These are phyloP conservation scores for Tremellales sp. DNA, from an alignment of 1,284 basidiomycete species.

Conservation along the genomic window DNA sequence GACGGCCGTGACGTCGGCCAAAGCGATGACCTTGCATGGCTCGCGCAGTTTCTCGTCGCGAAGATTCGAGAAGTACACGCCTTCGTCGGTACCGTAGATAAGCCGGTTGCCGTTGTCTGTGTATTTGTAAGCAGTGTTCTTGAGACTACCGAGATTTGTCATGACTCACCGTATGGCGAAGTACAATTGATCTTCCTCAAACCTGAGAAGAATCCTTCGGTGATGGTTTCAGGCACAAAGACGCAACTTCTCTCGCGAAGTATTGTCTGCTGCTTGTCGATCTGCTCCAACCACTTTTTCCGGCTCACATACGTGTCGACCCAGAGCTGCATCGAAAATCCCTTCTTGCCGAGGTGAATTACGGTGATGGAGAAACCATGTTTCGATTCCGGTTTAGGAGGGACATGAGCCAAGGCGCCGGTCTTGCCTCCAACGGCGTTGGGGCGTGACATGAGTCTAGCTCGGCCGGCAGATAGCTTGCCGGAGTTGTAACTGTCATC, in stretches of 20 bases:
- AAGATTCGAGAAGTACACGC: conserved; percentile 89
- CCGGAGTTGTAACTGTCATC: conserved; percentile 58
- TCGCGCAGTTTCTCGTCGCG: conserved; percentile 66
- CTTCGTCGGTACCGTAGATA: conserved; percentile 95
- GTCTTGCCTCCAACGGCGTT: conserved; percentile 32
- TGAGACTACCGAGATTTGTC: not conserved
- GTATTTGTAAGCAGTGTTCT: conserved; percentile 1
- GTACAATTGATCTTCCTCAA: conserved; percentile 86
- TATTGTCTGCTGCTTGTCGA: conserved; percentile 80
- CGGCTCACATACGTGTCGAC: conserved; percentile 79
- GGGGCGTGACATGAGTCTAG: conserved; percentile 52
- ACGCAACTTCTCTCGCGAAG: conserved; percentile 80
- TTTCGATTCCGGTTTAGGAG: conserved; percentile 65
- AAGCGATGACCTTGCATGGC: conserved; percentile 83
- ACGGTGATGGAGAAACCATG: conserved; percentile 90
- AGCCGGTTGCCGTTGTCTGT: conserved; percentile 77
- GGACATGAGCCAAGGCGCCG: conserved; percentile 25
- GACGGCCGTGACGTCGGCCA: conserved; percentile 88
- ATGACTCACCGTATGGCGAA: conserved; percentile 79
- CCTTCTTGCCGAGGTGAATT: conserved; percentile 86
- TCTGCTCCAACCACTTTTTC: conserved; percentile 91
- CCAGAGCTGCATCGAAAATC: conserved; percentile 90
- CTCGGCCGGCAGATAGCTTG: conserved; percentile 44
- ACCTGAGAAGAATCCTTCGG: conserved; percentile 81
- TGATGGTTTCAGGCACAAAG: conserved; percentile 81